A percentile compares a stretch with the other conserved stretches of the same genome.
phyloP scores from a whole-genome alignment of 768 basidiomycete genomes.

The Leccinum olivaceopallidum region DNA sequence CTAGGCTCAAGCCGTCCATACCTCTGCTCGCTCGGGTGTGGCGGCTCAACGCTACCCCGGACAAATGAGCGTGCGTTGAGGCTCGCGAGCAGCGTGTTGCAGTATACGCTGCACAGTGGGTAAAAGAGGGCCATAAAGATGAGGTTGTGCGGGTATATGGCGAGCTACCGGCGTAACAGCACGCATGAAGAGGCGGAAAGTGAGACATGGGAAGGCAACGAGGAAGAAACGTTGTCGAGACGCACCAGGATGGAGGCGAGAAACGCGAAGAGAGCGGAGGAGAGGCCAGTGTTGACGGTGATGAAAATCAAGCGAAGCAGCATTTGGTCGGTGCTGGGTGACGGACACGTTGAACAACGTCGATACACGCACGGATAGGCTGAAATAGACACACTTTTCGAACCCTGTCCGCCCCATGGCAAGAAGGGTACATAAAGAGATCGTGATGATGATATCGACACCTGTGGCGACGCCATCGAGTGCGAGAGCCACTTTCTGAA shows the following conservation, averaged over 20 bases:
- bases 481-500: constrained; percentile 17
- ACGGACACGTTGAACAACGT: constrained; percentile 1
- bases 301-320: constrained; percentile 27
- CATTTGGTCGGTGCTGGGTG: constrained; percentile 26
- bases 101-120: constrained; percentile 35
- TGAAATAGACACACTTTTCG: constrained; percentile 14
- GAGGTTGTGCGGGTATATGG: constrained; percentile 25
- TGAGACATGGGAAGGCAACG: not conserved
- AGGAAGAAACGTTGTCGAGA: constrained; percentile 1
- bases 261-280: constrained; percentile 23
- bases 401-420: constrained; percentile 27
- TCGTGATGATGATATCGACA: constrained; percentile 23
- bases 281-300: constrained; percentile 28
- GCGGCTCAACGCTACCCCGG: not conserved
- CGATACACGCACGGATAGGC: not conserved
- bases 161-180: constrained; percentile 10
- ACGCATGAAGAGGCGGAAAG: not conserved
- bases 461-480: constrained; percentile 16
- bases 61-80: constrained; percentile 28
- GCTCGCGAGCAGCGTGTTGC: constrained; percentile 35
- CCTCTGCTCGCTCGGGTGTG: not conserved
- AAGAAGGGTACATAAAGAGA: constrained; percentile 24
- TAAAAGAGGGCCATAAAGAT: constrained; percentile 28
- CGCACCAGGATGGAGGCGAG: constrained; percentile 23
- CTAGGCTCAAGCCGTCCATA: not conserved